phyloP scores from a whole-genome alignment of 371 early-diverging fungal species.

The Chytridium lagenaria region DNA sequence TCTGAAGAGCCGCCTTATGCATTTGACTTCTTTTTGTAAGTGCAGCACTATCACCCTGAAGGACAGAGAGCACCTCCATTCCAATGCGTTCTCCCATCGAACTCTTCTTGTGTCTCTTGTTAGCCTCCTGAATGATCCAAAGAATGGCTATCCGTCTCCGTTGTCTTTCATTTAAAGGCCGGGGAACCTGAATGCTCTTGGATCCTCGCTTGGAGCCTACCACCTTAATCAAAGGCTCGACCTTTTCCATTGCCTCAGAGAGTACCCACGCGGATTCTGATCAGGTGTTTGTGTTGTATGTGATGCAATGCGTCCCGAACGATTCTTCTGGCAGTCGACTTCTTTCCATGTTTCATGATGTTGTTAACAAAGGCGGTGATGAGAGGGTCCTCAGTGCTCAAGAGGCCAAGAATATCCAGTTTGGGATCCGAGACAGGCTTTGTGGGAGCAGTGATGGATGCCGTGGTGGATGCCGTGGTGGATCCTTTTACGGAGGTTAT shows the following conservation, averaged over 20 bases:
- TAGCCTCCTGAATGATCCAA: slow-evolving; percentile 86
- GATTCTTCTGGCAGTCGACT: slow-evolving; percentile 66
- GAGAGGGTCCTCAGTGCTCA: slow-evolving; percentile 20
- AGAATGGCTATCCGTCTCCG: slow-evolving; percentile 80
- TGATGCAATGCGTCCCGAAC: slow-evolving; percentile 72
- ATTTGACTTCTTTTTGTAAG: slow-evolving; percentile 64
- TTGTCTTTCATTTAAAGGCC: slow-evolving; percentile 80
- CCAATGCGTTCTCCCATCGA: slow-evolving; percentile 76
- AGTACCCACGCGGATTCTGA: slow-evolving; percentile 66
- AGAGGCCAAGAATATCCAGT: no score
- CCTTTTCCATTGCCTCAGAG: slow-evolving; percentile 74
- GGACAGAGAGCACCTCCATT: slow-evolving; percentile 79
- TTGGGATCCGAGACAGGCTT: no score
- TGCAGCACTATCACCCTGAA: slow-evolving; percentile 74
- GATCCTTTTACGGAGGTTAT: no score
- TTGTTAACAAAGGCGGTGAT: slow-evolving; percentile 45
- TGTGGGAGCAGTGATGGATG: no score
- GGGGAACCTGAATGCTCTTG: slow-evolving; percentile 80
- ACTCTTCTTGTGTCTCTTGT: slow-evolving; percentile 61
- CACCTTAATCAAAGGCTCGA: slow-evolving; percentile 79
- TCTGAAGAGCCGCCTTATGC: slow-evolving; percentile 75
- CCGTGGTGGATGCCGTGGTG: no score
- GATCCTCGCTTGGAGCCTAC: slow-evolving; percentile 76
- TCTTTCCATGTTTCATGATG: slow-evolving; percentile 55
- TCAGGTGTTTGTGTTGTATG: slow-evolving; percentile 65